Evolutionary conservation across 108 stramenopile genomes (phyloP), one percentile per base, ranked within the genome.

Genomic region (Fragilaria crotonensis): DNA sequence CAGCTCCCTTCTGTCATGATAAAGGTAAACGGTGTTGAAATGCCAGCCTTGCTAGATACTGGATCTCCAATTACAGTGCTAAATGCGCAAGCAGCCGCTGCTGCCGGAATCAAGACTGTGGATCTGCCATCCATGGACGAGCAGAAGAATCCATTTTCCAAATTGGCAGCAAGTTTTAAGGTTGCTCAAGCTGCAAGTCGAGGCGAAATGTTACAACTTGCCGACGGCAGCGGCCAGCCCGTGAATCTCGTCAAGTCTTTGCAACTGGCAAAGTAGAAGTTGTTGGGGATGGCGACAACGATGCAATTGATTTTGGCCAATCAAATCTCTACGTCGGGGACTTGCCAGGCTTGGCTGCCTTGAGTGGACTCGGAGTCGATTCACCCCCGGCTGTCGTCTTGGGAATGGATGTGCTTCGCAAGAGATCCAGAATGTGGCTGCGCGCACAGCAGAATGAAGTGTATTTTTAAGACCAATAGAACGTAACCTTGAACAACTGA

Each of bases 31-130:
- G 77, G 77, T 30, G 55, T 71, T 0, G 59, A 75, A 44, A 73
- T 89, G 25, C 77, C 81, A 17, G 87, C 87, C n/a, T 66, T 89
- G 30, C 72, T 89, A 36, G 87, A 89, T 57, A 89, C 87, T 3
- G 87, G 87, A 46, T 81, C 77, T 0, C 87, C 87, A 0, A 73
- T 84, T 28, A 84, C 87, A n/a, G 81, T 89, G 0, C 52, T 89
- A 36, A 84, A 84, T 68, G 67, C 76, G 21, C 44, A 69, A 26
- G 87, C 87, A 26, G 87, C 87, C 5, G 46, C 70, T 52, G 47
- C 53, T 50, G 83, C 79, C 7, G 74, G 79, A 5, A 69, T 89
- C 30, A 33, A 62, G 33, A 68, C 71, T 4, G 57, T 65, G 17
- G 30, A 49, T 25, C 3, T 53, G 22, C 62, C 49, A 14, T 26